Percentiles rank a stretch among this genome's conserved stretches.
phyloP scores from a whole-genome alignment of 208 protist species.

The Leishmania arabica region DNA sequence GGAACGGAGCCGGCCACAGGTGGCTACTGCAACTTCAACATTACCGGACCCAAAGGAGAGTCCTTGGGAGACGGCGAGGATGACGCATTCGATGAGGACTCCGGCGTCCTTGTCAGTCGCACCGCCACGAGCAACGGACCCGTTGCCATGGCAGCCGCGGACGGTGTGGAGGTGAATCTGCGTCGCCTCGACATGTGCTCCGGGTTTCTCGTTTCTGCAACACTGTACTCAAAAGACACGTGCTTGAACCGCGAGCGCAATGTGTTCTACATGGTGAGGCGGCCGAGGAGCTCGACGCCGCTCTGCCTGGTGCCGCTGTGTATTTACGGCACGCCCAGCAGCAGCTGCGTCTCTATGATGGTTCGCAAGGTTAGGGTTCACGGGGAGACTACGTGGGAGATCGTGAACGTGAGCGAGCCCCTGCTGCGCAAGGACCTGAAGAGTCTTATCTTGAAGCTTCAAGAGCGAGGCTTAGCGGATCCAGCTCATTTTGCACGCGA shows the following conservation, averaged over 20 bases:
- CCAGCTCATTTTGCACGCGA: conserved; percentile 51
- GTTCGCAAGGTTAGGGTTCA: conserved; percentile 54
- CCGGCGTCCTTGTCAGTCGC: conserved; percentile 17
- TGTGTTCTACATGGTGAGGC: conserved; percentile 69
- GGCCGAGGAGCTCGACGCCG: conserved; percentile 35
- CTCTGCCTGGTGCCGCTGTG: conserved; percentile 62
- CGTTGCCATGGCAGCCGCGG: conserved; percentile 55
- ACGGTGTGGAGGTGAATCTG: conserved; percentile 65
- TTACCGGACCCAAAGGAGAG: conserved; percentile 22
- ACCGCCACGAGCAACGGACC: conserved; percentile 32
- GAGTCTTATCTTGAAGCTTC: conserved; percentile 51
- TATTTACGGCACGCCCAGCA: conserved; percentile 29
- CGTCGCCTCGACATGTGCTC: conserved; percentile 45
- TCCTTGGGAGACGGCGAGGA: neutral
- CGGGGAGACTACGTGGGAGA: conserved; percentile 62
- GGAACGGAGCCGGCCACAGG: conserved; percentile 35
- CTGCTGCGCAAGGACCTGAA: conserved; percentile 56
- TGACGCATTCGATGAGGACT: conserved; percentile 23
- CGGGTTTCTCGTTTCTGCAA: conserved; percentile 61
- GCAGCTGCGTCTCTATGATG: conserved; percentile 69
- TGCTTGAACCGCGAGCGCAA: conserved; percentile 37
- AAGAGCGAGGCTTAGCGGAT: conserved; percentile 59
- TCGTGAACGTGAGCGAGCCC: conserved; percentile 70
- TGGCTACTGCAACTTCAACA: conserved; percentile 62
- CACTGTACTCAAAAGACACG: conserved; percentile 54